Percentiles rank a stretch among this genome's conserved stretches.
These are phyloP conservation scores for Solioccasus polychromus DNA, from an alignment of 768 basidiomycete genomes.

Conservation along the genomic window DNA sequence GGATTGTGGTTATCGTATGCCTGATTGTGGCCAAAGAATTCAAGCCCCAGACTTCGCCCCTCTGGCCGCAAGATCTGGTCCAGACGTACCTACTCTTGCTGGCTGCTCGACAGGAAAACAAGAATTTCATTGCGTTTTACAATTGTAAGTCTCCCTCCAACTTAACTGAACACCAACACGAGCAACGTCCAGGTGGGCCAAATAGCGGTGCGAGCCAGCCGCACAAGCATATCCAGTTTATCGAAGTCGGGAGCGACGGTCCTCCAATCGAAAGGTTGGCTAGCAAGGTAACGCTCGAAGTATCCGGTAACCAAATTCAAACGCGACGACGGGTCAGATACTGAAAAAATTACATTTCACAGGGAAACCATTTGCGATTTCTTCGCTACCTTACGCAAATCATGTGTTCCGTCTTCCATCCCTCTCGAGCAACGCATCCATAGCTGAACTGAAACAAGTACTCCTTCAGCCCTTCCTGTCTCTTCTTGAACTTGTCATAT, in stretches of 20 bases:
- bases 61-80: constrained; percentile 75
- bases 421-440: constrained; percentile 19
- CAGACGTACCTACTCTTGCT: constrained; percentile 71
- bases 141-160: constrained; percentile 57
- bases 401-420: constrained; percentile 56
- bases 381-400: constrained; percentile 73
- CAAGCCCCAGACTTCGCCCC: constrained; percentile 73
- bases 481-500: constrained; percentile 75
- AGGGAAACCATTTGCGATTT: constrained; percentile 75
- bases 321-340: not conserved
- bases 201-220: constrained; percentile 85
- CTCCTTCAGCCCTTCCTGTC: constrained; percentile 64
- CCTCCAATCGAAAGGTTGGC: constrained; percentile 80
- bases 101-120: constrained; percentile 60
- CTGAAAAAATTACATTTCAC: constrained; percentile 5
- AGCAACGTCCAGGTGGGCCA: constrained; percentile 53
- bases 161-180: not conserved
- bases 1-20: not conserved
- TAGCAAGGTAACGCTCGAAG: constrained; percentile 53
- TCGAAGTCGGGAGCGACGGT: constrained; percentile 60
- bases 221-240: constrained; percentile 89
- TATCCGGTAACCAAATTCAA: constrained; percentile 12
- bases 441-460: constrained; percentile 45
- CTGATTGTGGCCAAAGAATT: constrained; percentile 48
- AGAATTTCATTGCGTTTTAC: constrained; percentile 78